phyloP scores from a whole-genome alignment of 1,284 basidiomycete species.

The Moesziomyces aphidis region DNA sequence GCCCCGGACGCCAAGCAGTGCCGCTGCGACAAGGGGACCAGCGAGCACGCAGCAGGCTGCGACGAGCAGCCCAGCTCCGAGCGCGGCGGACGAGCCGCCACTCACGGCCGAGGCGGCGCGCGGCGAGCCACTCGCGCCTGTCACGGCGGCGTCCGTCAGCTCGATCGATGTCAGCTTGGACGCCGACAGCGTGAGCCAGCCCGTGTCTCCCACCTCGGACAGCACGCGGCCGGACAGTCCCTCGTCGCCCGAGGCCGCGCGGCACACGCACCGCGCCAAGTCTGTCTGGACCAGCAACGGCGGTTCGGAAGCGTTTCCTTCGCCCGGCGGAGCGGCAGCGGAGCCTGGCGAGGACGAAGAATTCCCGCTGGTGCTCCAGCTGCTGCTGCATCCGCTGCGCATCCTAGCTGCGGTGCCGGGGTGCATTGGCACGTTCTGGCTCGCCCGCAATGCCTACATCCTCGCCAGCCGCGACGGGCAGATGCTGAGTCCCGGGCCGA shows the following conservation, averaged over 20 bases:
- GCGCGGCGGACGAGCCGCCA: not conserved
- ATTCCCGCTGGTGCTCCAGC: constrained; percentile 47
- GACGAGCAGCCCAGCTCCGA: not conserved
- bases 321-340: not conserved
- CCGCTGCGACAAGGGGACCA: not conserved
- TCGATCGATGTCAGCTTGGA: constrained; percentile 1
- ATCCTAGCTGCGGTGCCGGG: constrained; percentile 65
- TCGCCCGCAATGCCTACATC: constrained; percentile 49
- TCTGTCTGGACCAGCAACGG: not conserved
- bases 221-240: constrained; percentile 25
- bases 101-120: not conserved
- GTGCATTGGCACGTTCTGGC: constrained; percentile 60
- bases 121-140: too few relatives aligned
- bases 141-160: not conserved
- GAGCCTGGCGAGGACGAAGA: constrained; percentile 37
- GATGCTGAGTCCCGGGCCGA: constrained; percentile 32
- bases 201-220: constrained; percentile 23
- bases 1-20: constrained; percentile 25
- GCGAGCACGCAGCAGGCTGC: not conserved
- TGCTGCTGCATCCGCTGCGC: constrained; percentile 60
- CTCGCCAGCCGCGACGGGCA: constrained; percentile 24
- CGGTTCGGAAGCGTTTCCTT: not conserved
- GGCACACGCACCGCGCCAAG: not conserved
- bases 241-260: not conserved
- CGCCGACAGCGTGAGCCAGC: constrained; percentile 11